Conservation (phyloP, 352 stramenopile species). For the Globisporangium mamillatum region DNA sequence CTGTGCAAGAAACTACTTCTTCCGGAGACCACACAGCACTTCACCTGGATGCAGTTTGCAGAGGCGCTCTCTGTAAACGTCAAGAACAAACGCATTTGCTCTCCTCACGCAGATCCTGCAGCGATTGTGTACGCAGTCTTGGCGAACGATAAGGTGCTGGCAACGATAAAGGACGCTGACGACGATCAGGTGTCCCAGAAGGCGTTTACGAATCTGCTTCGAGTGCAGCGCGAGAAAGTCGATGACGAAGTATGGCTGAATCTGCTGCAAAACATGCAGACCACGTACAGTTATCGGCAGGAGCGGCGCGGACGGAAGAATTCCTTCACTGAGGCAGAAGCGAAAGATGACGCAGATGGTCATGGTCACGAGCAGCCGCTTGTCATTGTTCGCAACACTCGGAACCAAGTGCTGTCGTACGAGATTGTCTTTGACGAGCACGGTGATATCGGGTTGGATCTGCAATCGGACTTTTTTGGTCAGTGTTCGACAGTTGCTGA, state of each 20-base stretch:
- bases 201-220: conserved; percentile 49
- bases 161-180: conserved; percentile 31
- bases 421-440: conserved; percentile 54
- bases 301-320: conserved; percentile 16
- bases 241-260: conserved; percentile 51
- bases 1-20: conserved; percentile 30
- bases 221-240: conserved; percentile 33
- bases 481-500: conserved; percentile 43
- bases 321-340: conserved; percentile 15
- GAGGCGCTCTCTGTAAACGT: conserved; percentile 29
- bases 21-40: conserved; percentile 14
- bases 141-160: conserved; percentile 46
- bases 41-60: conserved; percentile 54
- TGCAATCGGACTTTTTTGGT: conserved; percentile 58
- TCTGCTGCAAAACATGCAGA: conserved; percentile 45
- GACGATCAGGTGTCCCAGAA: conserved; percentile 38
- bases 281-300: conserved; percentile 35
- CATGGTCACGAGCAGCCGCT: conserved; percentile 30
- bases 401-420: conserved; percentile 65
- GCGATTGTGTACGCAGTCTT: conserved; percentile 45
- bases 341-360: conserved; percentile 7
- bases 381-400: conserved; percentile 51
- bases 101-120: conserved; percentile 24
- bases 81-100: conserved; percentile 34
- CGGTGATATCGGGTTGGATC: conserved; percentile 34